Conservation (phyloP, 1,139 yeast genomes). For the Insectozyma bohioensis region DNA sequence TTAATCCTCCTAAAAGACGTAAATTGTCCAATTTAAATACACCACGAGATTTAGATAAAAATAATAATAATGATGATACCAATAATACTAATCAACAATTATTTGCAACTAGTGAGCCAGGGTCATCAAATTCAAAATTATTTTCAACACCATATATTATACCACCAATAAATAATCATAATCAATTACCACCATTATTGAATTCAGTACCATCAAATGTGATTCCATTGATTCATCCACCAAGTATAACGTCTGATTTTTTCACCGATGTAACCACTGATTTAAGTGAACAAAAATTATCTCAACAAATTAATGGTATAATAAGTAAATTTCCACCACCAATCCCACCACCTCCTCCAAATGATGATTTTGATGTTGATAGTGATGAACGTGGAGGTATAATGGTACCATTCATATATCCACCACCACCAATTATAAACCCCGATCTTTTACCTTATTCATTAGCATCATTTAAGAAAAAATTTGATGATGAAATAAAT, state of each 20-base stretch:
- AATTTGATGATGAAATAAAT: slow-evolving; percentile 4
- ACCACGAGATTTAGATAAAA: slow-evolving; percentile 9
- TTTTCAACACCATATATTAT: too few relatives aligned
- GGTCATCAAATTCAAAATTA: too few relatives aligned
- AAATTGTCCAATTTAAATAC: slow-evolving; percentile 11
- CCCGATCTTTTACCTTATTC: slow-evolving; percentile 25
- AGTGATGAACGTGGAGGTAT: slow-evolving; percentile 26
- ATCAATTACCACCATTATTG: slow-evolving; percentile 12
- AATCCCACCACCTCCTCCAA: slow-evolving; percentile 30
- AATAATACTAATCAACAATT: too few relatives aligned
- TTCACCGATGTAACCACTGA: slow-evolving; percentile 34
- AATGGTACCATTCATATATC: slow-evolving; percentile 48
- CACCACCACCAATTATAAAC: slow-evolving; percentile 42
- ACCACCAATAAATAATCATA: slow-evolving; percentile 2
- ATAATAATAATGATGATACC: neutral
- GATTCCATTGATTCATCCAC: slow-evolving; percentile 38
- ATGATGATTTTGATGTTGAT: slow-evolving; percentile 12
- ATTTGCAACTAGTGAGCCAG: too few relatives aligned
- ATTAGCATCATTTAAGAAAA: slow-evolving; percentile 14
- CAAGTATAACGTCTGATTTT: slow-evolving; percentile 31
- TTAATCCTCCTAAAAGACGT: slow-evolving; percentile 12
- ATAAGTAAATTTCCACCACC: slow-evolving; percentile 44
- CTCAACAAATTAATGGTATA: slow-evolving; percentile 27
- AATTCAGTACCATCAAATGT: slow-evolving; percentile 40
- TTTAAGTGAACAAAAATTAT: slow-evolving; percentile 16